Evolutionary conservation across 164 flowering plant genomes (phyloP).

Genomic region (Stephania yunnanensis): DNA sequence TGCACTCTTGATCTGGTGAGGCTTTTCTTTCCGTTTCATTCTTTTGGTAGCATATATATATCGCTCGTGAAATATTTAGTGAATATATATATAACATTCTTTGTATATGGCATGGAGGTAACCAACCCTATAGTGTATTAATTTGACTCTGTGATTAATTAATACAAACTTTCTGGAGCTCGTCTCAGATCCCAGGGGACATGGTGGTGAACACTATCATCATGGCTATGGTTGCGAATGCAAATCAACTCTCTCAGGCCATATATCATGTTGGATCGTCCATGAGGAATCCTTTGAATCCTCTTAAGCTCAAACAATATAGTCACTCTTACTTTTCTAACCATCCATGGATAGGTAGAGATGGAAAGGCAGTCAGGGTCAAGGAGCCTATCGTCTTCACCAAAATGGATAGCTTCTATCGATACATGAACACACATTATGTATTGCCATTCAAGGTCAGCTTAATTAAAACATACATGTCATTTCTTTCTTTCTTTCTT

Average conservation of each 20-base stretch:
- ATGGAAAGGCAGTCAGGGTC: constrained; percentile 50
- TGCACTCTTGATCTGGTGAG: constrained; percentile 45
- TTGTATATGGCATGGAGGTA: no score
- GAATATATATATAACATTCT: no score
- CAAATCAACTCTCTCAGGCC: constrained; percentile 16
- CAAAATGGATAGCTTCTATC: constrained; percentile 42
- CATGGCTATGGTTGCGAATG: constrained; percentile 46
- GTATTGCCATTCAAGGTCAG: constrained; percentile 46
- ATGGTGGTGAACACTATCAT: constrained; percentile 80
- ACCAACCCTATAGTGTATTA: no score
- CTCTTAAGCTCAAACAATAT: constrained; percentile 13
- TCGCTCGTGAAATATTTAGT: no score
- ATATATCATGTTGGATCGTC: constrained; percentile 68
- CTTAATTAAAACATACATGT: not conserved
- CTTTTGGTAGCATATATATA: no score
- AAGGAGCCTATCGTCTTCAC: constrained; percentile 19
- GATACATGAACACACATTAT: constrained; percentile 47
- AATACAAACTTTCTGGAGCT: no score
- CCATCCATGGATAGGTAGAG: constrained; percentile 47
- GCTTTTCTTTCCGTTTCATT: no score
- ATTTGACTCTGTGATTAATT: no score
- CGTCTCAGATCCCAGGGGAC: constrained; percentile 68
- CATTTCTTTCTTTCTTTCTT: no score
- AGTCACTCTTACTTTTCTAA: constrained; percentile 35
- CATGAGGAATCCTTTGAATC: constrained; percentile 30